Base-by-base conservation (phyloP, 2,329 filamentous ascomycete species). In the Dactylellina sp. region DNA sequence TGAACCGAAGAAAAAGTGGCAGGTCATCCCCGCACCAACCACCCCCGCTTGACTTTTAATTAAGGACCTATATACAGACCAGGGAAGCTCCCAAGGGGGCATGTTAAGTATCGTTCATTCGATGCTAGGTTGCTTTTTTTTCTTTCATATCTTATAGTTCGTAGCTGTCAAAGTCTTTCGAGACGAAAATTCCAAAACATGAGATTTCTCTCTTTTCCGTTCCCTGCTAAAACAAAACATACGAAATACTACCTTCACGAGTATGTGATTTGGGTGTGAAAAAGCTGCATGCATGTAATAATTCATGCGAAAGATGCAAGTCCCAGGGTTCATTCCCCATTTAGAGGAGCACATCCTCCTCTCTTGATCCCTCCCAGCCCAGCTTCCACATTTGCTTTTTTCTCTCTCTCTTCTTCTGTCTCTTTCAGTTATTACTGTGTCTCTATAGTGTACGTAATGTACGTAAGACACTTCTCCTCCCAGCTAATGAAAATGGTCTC, bases 231-330 rank as follows among this genome's bases (percentile, higher is more conserved):
- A 18, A 57, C 11, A 57, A 25, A 32, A 57, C 18, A 28, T 1
- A 57, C 14, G 37, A 57, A 6, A 40, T 44, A 6, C 18, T 25
- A 18, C 39, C 28, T 37, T 32, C 50, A 49, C 39, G 24, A 64
- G 7, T 65, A 20, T 65, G 61, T 57, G 61, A 65, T 44, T 42
- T 40, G 40, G 22, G 64, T 70, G 66, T 49, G 66, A 71, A 71
- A 32, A 71, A 59, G 66, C 64, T 71, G 57, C 59, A 71, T 71
- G 66, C 66, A 71, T 59, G 52, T 63, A 64, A 59, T 64, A 71
- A 71, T 71, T 71, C 66, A 71, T 71, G 66, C 66, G 37, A 59
- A 64, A 64, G 66, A 32, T 71, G 66, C 59, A 64, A 62, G 50
- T 71, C 39, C 66, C 39, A 59, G 60, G 59, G 60, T 71, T 22